Evolutionary conservation across 2,329 filamentous ascomycete species (phyloP).

Genomic region (Clonostachys rhizophaga): DNA sequence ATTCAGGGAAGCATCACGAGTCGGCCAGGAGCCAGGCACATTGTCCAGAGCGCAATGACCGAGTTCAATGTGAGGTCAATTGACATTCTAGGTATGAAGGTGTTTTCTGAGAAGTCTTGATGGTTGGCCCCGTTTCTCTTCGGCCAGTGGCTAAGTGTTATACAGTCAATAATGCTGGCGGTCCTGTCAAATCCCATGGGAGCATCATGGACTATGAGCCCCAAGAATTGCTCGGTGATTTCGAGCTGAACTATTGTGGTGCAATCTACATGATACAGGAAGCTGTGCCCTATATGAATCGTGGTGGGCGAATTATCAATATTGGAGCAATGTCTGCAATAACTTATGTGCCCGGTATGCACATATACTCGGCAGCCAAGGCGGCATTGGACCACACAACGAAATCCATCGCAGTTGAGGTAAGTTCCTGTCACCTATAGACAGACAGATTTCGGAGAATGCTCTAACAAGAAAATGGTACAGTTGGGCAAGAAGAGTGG

Average conservation of each 20-base stretch:
- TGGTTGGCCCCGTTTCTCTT: too few relatives aligned
- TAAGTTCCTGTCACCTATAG: conserved; percentile 4
- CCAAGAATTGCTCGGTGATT: conserved; percentile 17
- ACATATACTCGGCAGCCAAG: conserved; percentile 16
- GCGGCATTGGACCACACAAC: conserved; percentile 28
- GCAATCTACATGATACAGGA: conserved; percentile 26
- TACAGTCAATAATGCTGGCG: conserved; percentile 33
- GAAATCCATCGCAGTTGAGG: conserved; percentile 22
- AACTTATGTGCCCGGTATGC: conserved; percentile 5
- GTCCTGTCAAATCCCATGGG: conserved; percentile 8
- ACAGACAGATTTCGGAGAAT: not conserved
- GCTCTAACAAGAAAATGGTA: not conserved
- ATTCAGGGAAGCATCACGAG: conserved; percentile 25
- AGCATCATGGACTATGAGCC: conserved; percentile 7
- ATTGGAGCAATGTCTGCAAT: conserved; percentile 11
- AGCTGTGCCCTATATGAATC: conserved; percentile 24
- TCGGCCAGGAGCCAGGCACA: conserved; percentile 17
- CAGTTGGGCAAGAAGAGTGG: conserved; percentile 26
- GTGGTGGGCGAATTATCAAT: conserved; percentile 17
- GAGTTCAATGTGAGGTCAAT: conserved; percentile 25
- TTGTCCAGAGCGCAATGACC: conserved; percentile 26
- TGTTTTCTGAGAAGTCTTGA: too few relatives aligned
- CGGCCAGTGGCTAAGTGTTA: not conserved
- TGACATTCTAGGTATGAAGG: conserved; percentile 29
- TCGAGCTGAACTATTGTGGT: conserved; percentile 25